Conservation (phyloP, 768 basidiomycete species). For the Nidularia pulvinata region DNA sequence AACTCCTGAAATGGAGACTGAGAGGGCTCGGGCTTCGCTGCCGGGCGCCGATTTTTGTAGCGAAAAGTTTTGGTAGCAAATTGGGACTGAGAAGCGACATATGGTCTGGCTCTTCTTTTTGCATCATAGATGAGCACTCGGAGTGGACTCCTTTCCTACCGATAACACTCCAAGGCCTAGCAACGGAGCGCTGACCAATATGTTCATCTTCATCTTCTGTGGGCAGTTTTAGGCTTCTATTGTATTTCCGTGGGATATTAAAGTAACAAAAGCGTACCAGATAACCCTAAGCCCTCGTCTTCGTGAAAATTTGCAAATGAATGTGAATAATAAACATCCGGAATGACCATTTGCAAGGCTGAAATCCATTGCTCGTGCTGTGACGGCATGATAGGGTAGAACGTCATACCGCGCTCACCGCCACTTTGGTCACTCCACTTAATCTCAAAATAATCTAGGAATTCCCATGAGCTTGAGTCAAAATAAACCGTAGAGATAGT, state of each 20-base stretch:
- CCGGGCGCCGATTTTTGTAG: slow-evolving; percentile 2
- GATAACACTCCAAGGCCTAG: slow-evolving; percentile 35
- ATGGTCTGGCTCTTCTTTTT: slow-evolving; percentile 17
- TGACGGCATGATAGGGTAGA: slow-evolving; percentile 13
- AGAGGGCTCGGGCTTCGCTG: slow-evolving; percentile 8
- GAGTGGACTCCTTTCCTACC: slow-evolving; percentile 34
- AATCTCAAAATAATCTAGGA: slow-evolving; percentile 25
- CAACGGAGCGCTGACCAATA: slow-evolving; percentile 7
- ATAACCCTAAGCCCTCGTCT: too few relatives aligned
- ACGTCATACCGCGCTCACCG: slow-evolving; percentile 11
- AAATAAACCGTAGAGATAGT: background rate
- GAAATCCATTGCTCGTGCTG: slow-evolving; percentile 27
- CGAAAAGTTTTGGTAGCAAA: slow-evolving; percentile 31
- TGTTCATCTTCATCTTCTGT: slow-evolving; percentile 16
- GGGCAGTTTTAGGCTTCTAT: background rate
- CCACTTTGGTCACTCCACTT: slow-evolving; percentile 20
- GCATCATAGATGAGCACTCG: slow-evolving; percentile 31
- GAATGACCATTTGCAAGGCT: slow-evolving; percentile 21
- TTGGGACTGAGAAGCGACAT: slow-evolving; percentile 29
- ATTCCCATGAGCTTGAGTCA: background rate
- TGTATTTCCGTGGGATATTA: too few relatives aligned
- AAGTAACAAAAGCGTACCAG: too few relatives aligned
- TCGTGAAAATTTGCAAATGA: too few relatives aligned
- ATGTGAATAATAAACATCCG: slow-evolving; percentile 16
- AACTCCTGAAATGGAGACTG: background rate